Base-by-base conservation (phyloP, 2,329 filamentous ascomycete species). In the Basipetospora chlamydospora region DNA sequence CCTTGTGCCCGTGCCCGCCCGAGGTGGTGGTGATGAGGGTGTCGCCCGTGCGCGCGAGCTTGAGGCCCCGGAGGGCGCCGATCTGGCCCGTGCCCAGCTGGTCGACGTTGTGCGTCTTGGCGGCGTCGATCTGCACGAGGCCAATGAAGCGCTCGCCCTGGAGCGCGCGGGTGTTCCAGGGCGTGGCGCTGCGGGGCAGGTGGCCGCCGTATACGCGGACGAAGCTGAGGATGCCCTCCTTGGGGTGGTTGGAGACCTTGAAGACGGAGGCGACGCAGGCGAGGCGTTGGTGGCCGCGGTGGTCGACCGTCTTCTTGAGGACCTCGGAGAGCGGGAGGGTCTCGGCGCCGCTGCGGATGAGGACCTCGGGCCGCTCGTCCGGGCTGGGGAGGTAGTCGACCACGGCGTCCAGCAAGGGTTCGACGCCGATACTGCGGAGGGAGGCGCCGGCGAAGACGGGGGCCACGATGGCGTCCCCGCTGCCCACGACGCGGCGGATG, bases 361-460 rank as follows among this genome's bases (percentile, higher is more conserved):
- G 77, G 1, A 85, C 71, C 48, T 88, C 80, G 7, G 84, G 81
- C 13, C 83, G 69, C 50, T 95, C 85, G 2, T 67, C 60, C 1
- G 90, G 90, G 44, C 76, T 83, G 0, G 90, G 90, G 3, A 96
- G 66, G 31, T 95, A 78, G 49, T 95, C 83, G 7, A 85, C 74
- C 10, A 96, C 76, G 26, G 84, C 84, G 53, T 96, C 86, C 37
- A 96, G 70, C 16, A 98, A 64, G 20, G 87, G 85, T 53, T 95
- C 85, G 4, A 96, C 86, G 6, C 90, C 90, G 42, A 96, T 84
- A 45, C 96, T 94, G 28, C 81, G 76, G 56, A 96, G 86, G 54
- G 87, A 95, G 5, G 88, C 87, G 3, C 88, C 88, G 1, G 84
- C 84, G 56, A 94, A 92, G 0, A 95, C 70, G 1, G 88, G 88